Evolutionary conservation across 192 early-diverging fungal genomes (phyloP).

Genomic region (Ramicandelaber brevisporus): DNA sequence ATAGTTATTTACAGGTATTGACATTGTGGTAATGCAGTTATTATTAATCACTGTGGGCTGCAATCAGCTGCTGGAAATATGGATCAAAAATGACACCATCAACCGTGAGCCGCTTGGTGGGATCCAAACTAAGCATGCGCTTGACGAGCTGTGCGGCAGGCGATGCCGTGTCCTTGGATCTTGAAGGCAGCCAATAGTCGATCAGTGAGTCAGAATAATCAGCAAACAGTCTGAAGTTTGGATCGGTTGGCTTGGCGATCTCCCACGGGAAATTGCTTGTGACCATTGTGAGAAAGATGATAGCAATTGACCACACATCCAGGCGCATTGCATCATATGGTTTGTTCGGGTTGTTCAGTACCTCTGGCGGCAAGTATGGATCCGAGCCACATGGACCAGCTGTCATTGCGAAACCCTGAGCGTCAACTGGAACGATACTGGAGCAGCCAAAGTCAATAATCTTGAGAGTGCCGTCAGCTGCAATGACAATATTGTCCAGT

Average conservation of each 20-base stretch:
- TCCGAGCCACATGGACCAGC: slow-evolving; percentile 71
- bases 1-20: too few species aligned
- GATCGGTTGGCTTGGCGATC: slow-evolving; percentile 23
- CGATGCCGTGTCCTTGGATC: too few species aligned
- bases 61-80: too few species aligned
- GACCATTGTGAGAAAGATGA: slow-evolving; percentile 57
- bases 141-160: slow-evolving; percentile 23
- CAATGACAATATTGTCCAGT: slow-evolving; percentile 60
- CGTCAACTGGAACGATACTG: slow-evolving; percentile 64
- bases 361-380: slow-evolving; percentile 89
- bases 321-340: slow-evolving; percentile 62
- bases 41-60: too few species aligned
- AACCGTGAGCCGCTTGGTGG: slow-evolving; percentile 43
- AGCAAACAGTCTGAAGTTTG: slow-evolving; percentile 31
- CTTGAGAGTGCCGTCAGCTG: slow-evolving; percentile 42
- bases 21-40: too few species aligned
- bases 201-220: slow-evolving; percentile 16
- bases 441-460: slow-evolving; percentile 81
- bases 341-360: slow-evolving; percentile 23
- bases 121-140: slow-evolving; percentile 46
- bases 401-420: slow-evolving; percentile 30
- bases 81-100: slow-evolving; percentile 42
- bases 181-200: slow-evolving; percentile 23
- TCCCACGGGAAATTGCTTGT: slow-evolving; percentile 47
- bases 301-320: slow-evolving; percentile 73